Evolutionary conservation across 805 yeast species (phyloP).

Genomic region (Suhomyces vadensis): DNA sequence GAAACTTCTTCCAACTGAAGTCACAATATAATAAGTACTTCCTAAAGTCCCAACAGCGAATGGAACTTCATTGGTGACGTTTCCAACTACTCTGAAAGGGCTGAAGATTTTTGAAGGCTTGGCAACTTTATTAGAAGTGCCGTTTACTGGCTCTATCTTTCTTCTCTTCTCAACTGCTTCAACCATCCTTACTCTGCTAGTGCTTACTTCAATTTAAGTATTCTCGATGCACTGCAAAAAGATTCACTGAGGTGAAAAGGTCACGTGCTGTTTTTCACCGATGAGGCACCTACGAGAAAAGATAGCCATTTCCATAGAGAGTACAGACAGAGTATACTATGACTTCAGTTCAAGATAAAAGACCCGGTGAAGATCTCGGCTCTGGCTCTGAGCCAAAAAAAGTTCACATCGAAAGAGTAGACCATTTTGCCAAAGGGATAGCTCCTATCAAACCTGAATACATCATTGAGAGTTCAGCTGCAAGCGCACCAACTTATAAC

Average conservation of each 20-base stretch:
- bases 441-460: conserved; percentile 79
- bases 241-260: conserved; percentile 5
- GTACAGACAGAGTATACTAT: background rate
- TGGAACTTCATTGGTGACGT: conserved; percentile 84
- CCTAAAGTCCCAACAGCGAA: conserved; percentile 90
- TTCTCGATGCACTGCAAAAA: background rate
- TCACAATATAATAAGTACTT: conserved; percentile 79
- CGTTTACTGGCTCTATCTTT: conserved; percentile 16
- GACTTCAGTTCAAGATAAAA: conserved; percentile 12
- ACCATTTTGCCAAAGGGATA: conserved; percentile 53
- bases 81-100: conserved; percentile 84
- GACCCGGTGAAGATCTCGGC: conserved; percentile 19
- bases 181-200: conserved; percentile 15
- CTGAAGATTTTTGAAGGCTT: conserved; percentile 57
- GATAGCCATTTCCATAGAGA: background rate
- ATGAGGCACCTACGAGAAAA: background rate
- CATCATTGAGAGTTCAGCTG: conserved; percentile 48
- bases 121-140: conserved; percentile 7
- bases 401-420: conserved; percentile 19
- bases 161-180: conserved; percentile 36
- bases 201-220: background rate
- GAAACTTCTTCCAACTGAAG: conserved; percentile 85
- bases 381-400: conserved; percentile 19
- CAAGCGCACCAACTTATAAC: conserved; percentile 38
- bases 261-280: background rate